Conservation (phyloP, 2,329 filamentous ascomycete species). For the Bertia moriformis region DNA sequence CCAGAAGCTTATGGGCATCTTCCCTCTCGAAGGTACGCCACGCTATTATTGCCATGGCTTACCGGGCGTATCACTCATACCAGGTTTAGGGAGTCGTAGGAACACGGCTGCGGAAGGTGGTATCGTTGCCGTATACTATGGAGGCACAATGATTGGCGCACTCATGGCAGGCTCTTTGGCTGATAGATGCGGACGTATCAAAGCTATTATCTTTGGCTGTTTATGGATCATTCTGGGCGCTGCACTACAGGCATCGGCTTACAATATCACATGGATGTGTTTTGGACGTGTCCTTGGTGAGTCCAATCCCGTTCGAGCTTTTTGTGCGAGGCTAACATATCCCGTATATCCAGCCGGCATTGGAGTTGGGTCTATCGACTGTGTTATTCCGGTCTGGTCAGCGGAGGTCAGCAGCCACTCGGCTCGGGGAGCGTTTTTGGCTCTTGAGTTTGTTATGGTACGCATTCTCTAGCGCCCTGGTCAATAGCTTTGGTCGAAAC, state of each 20-base stretch:
- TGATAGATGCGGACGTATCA: background rate
- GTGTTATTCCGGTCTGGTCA: background rate
- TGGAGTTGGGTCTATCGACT: background rate
- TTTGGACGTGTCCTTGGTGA: background rate
- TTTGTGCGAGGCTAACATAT: background rate
- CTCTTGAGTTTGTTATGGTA: background rate
- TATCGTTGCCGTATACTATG: constrained; percentile 5
- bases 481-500: background rate
- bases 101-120: constrained; percentile 7
- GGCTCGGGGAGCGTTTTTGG: background rate
- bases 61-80: no score
- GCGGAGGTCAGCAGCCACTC: background rate
- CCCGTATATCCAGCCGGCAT: background rate
- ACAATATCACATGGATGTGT: background rate
- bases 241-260: background rate
- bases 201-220: background rate
- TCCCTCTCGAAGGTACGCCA: constrained; percentile 2
- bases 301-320: background rate
- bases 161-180: constrained; percentile 6
- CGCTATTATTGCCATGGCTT: no score
- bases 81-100: constrained; percentile 2
- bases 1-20: constrained; percentile 4
- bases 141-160: constrained; percentile 7
- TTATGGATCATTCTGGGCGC: background rate
- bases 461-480: background rate